Evolutionary conservation across 768 basidiomycete species (phyloP), one percentile per base, ranked within the genome.

Genomic region (Rhodotorula paludigena): DNA sequence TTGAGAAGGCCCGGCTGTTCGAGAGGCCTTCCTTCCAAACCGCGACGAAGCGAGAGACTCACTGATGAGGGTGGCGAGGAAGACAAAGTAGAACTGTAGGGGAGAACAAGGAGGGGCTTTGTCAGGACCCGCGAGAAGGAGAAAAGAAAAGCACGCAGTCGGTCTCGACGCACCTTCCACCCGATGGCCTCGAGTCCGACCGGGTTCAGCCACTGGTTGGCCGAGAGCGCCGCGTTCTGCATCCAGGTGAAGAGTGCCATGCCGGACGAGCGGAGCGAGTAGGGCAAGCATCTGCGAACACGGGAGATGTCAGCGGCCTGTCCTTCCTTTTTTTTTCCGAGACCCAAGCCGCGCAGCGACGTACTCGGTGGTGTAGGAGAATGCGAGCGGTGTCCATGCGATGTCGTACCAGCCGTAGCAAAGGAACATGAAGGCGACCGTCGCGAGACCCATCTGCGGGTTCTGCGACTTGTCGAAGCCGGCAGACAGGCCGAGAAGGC

Each of bases 191-290:
- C 39, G 23, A 69, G 51, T 8, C 60, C 67, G 8, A 36, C 70
- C 80, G 80, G 81, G 83, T 55, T 55, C n/a, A 55, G 6, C 76
- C 85, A 86, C 71, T 84, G 84, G 74, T 86, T 86, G 81, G 86
- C 84, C 78, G 84, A 85, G 11, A 82, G 79, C 12, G 84, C 84
- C 36, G 80, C 76, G 20, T 85, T 82, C 52, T 81, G 79, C 76
- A 82, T 84, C 80, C 81, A 84, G 69, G 86, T 44, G 44, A 45
- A 45, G 55, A 57, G 38, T 0, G 55, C 38, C 39, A 57, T 44
- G 52, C 66, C 42, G 5, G 33, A 32, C 25, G 57, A 47, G 45
- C 69, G 39, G 54, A 63, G 39, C 41, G 59, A 62, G 48, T 65
- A 58, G 28, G 63, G 66, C 8, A 61, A 47, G 36, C 56, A 35